These are phyloP conservation scores for Exophiala dermatitidis DNA, from an alignment of 2,329 filamentous ascomycete species.

Conservation along the genomic window DNA sequence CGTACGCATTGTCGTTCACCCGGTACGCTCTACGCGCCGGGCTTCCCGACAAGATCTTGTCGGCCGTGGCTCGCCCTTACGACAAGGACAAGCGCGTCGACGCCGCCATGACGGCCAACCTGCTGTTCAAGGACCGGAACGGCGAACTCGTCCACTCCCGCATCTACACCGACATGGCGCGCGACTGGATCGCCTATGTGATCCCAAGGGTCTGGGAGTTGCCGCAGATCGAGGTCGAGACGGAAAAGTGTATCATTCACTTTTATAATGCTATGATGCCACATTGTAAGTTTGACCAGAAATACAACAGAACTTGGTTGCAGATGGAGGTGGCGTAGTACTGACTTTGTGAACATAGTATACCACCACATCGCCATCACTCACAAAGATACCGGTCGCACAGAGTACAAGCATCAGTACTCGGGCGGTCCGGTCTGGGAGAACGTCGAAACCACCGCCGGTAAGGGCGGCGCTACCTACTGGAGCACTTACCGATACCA, in stretches of 20 bases:
- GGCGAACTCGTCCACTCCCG: not conserved
- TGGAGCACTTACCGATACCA: slow-evolving; percentile 44
- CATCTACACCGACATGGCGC: not conserved
- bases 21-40: not conserved
- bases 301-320: no score
- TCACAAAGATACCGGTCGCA: not conserved
- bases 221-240: not conserved
- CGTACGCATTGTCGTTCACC: slow-evolving; percentile 4
- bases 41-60: not conserved
- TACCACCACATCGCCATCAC: not conserved
- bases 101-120: not conserved
- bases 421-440: not conserved
- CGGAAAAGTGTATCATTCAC: not conserved
- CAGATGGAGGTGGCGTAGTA: no score
- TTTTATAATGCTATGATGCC: no score
- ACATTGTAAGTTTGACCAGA: no score
- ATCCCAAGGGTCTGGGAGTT: not conserved
- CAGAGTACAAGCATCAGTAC: not conserved
- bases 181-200: not conserved
- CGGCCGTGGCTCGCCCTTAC: not conserved
- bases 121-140: not conserved
- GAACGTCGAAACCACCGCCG: no score
- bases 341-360: not conserved
- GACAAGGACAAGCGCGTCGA: not conserved
- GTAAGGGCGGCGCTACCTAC: slow-evolving; percentile 28